phyloP scores from a whole-genome alignment of 768 basidiomycete species.

The Mycena capillaripes region DNA sequence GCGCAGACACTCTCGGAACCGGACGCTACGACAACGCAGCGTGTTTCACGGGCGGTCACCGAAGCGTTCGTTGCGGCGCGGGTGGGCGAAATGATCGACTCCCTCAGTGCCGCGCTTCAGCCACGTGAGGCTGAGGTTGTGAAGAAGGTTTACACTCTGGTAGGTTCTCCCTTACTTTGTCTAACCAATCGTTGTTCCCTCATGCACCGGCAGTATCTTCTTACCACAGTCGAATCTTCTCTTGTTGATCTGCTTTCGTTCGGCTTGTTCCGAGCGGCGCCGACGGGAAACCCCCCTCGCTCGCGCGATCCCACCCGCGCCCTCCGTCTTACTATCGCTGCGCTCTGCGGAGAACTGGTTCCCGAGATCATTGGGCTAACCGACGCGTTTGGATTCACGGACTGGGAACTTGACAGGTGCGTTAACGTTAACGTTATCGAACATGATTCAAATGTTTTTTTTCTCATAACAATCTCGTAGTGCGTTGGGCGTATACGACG shows the following conservation, averaged over 20 bases:
- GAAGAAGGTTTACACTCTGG: slow-evolving; percentile 58
- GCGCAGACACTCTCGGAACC: slow-evolving; percentile 51
- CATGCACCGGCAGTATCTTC: slow-evolving; percentile 63
- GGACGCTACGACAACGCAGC: slow-evolving; percentile 70
- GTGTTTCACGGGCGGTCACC: slow-evolving; percentile 73
- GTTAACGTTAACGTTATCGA: slow-evolving; percentile 15
- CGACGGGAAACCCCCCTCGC: slow-evolving; percentile 21
- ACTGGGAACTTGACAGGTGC: slow-evolving; percentile 82
- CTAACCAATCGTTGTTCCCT: background rate
- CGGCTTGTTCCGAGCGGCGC: slow-evolving; percentile 51
- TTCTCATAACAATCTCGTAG: slow-evolving; percentile 48
- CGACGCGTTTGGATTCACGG: slow-evolving; percentile 81
- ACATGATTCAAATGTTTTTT: too few relatives aligned
- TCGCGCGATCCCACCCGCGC: slow-evolving; percentile 59
- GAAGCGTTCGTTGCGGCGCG: slow-evolving; percentile 77
- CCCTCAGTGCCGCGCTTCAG: slow-evolving; percentile 37
- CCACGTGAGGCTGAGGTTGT: slow-evolving; percentile 48
- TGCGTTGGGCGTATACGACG: slow-evolving; percentile 73
- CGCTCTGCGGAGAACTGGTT: slow-evolving; percentile 64
- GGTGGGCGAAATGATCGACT: slow-evolving; percentile 63
- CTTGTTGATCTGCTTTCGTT: slow-evolving; percentile 74
- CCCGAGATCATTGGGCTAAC: slow-evolving; percentile 77
- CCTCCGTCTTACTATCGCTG: slow-evolving; percentile 65
- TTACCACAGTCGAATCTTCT: slow-evolving; percentile 67
- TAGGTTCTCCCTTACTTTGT: slow-evolving; percentile 42